phyloP scores from a whole-genome alignment of 352 stramenopile genomes.

The Globisporangium viniferum region DNA sequence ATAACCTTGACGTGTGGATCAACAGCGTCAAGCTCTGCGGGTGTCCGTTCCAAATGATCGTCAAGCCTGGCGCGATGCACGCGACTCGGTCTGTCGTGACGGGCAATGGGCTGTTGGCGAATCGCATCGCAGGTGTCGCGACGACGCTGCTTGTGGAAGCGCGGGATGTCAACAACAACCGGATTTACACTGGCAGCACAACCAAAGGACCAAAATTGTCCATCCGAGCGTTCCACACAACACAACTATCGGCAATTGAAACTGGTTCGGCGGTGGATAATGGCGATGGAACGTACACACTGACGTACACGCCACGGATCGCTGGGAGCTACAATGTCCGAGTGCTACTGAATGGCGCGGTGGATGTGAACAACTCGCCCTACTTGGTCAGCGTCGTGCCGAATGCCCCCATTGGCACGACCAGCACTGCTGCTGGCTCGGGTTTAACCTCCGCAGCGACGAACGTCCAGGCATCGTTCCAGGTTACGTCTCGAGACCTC shows the following conservation, averaged over 20 bases:
- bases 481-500: constrained; percentile 51
- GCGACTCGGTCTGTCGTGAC: constrained; percentile 39
- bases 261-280: constrained; percentile 37
- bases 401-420: constrained; percentile 36
- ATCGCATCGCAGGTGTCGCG: constrained; percentile 41
- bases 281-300: constrained; percentile 42
- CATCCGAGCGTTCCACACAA: constrained; percentile 40
- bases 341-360: constrained; percentile 30
- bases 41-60: constrained; percentile 39
- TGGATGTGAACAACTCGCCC: constrained; percentile 57
- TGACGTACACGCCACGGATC: constrained; percentile 45
- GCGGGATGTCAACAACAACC: constrained; percentile 54
- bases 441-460: constrained; percentile 41
- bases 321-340: constrained; percentile 45
- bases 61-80: constrained; percentile 41
- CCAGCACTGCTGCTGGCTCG: constrained; percentile 35
- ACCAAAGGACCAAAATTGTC: constrained; percentile 15
- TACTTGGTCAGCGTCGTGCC: constrained; percentile 52
- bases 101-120: constrained; percentile 38
- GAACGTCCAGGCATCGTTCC: constrained; percentile 57
- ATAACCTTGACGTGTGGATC: constrained; percentile 46
- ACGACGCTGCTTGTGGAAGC: constrained; percentile 42
- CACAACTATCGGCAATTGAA: constrained; percentile 23
- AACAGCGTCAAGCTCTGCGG: constrained; percentile 35
- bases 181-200: constrained; percentile 36